Evolutionary conservation across 169 alveolate species (phyloP).

Genomic region (Fabrea salina): DNA sequence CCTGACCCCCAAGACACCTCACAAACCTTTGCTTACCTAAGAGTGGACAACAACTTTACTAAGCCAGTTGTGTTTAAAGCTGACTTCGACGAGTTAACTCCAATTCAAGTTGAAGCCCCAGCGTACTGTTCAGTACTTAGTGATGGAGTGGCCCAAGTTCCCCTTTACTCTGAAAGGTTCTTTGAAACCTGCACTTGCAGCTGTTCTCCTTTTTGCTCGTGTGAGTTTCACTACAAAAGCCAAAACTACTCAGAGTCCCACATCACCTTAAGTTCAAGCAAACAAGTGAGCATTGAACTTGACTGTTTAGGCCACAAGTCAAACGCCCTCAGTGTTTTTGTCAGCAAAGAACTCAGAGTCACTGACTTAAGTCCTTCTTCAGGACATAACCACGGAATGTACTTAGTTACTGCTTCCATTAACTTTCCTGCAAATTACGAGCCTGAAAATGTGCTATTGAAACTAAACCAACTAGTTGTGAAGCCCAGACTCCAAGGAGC

Average conservation of each 20-base stretch:
- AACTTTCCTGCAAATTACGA: background rate
- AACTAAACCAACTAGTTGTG: background rate
- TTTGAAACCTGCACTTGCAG: background rate
- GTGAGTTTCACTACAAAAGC: background rate
- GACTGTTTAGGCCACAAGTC: background rate
- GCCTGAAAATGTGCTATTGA: background rate
- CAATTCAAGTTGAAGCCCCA: too few relatives aligned
- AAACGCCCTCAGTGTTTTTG: background rate
- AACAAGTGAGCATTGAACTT: background rate
- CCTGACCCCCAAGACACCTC: too few relatives aligned
- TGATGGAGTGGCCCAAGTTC: background rate
- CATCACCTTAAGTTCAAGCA: background rate
- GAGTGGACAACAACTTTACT: too few relatives aligned
- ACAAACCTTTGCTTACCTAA: too few relatives aligned
- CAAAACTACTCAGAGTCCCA: background rate
- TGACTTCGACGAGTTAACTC: too few relatives aligned
- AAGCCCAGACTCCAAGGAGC: background rate
- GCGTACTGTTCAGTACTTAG: too few relatives aligned
- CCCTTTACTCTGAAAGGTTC: background rate
- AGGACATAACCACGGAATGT: slow-evolving; percentile 3
- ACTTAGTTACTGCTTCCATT: background rate
- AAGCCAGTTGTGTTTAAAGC: too few relatives aligned
- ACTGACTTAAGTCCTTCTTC: background rate
- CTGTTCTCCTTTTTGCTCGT: too few relatives aligned
- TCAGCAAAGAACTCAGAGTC: background rate